Percentiles rank a stretch among this genome's conserved stretches.
phyloP scores from a whole-genome alignment of 164 flowering plant genomes.

The Chloranthus sessilifolius region DNA sequence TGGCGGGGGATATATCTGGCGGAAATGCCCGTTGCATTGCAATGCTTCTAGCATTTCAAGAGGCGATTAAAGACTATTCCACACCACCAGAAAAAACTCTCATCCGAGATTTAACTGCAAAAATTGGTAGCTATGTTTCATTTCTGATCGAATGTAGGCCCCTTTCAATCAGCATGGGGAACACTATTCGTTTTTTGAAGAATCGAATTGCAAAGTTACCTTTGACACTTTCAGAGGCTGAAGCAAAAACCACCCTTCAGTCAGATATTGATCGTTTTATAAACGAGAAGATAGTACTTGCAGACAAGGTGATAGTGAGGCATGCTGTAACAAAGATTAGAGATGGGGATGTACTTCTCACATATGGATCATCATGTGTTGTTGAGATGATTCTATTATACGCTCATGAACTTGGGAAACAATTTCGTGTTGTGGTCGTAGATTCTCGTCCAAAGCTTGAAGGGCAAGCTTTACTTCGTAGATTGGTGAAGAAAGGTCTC shows the following conservation, averaged over 20 bases:
- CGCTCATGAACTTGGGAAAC: slow-evolving; percentile 88
- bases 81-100: slow-evolving; percentile 76
- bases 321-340: slow-evolving; percentile 90
- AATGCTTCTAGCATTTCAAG: slow-evolving; percentile 87
- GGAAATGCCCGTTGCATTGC: slow-evolving; percentile 92
- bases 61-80: slow-evolving; percentile 64
- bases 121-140: slow-evolving; percentile 67
- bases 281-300: slow-evolving; percentile 75
- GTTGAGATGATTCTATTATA: slow-evolving; percentile 75
- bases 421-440: slow-evolving; percentile 79
- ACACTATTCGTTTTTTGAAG: slow-evolving; percentile 80
- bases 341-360: slow-evolving; percentile 91
- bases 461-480: slow-evolving; percentile 70
- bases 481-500: slow-evolving; percentile 70
- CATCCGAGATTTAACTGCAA: slow-evolving; percentile 72
- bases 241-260: slow-evolving; percentile 63
- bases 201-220: slow-evolving; percentile 62
- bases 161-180: slow-evolving; percentile 94
- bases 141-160: slow-evolving; percentile 81
- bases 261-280: slow-evolving; percentile 76
- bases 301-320: slow-evolving; percentile 73
- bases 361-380: slow-evolving; percentile 71
- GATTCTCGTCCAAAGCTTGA: slow-evolving; percentile 95
- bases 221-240: slow-evolving; percentile 58
- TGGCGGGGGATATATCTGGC: slow-evolving; percentile 73